Percentiles rank a stretch among this genome's conserved stretches.
Evolutionary conservation across 2,329 filamentous ascomycete genomes (phyloP).

Genomic region (Cadophora gregata): DNA sequence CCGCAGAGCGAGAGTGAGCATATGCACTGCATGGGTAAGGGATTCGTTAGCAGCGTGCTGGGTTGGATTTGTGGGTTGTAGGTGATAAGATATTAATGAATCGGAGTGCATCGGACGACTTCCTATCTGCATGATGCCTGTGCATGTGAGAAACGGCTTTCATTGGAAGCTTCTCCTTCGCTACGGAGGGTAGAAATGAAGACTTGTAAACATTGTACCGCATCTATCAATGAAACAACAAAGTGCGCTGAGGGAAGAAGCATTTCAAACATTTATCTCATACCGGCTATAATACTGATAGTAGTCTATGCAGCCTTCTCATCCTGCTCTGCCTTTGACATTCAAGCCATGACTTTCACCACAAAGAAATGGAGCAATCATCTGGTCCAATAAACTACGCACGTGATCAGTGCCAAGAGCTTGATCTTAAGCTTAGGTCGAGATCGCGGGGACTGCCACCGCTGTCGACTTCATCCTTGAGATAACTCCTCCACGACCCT

Average conservation of each 20-base stretch:
- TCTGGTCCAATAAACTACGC: background rate
- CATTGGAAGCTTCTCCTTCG: background rate
- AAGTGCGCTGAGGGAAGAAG: too few relatives aligned
- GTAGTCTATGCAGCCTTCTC: too few relatives aligned
- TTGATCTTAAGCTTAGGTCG: conserved; percentile 1
- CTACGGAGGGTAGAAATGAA: too few relatives aligned
- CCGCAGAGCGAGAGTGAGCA: background rate
- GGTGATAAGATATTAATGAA: conserved; percentile 17
- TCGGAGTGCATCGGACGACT: conserved; percentile 13
- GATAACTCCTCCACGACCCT: conserved; percentile 7
- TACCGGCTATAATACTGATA: too few relatives aligned
- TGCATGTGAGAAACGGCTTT: background rate
- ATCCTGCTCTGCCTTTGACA: too few relatives aligned
- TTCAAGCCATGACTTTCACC: background rate
- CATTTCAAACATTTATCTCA: too few relatives aligned
- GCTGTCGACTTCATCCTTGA: conserved; percentile 2
- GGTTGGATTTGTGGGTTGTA: conserved; percentile 18
- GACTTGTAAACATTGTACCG: background rate
- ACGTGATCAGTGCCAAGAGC: background rate
- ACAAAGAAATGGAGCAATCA: background rate
- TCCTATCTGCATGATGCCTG: background rate
- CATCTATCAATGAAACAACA: too few relatives aligned
- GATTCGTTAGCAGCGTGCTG: conserved; percentile 23
- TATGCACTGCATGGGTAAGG: conserved; percentile 18
- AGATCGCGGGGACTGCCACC: background rate